Evolutionary conservation across 2,329 filamentous ascomycete species (phyloP), one percentile per base, ranked within the genome.

Genomic region (Alternaria sp.): DNA sequence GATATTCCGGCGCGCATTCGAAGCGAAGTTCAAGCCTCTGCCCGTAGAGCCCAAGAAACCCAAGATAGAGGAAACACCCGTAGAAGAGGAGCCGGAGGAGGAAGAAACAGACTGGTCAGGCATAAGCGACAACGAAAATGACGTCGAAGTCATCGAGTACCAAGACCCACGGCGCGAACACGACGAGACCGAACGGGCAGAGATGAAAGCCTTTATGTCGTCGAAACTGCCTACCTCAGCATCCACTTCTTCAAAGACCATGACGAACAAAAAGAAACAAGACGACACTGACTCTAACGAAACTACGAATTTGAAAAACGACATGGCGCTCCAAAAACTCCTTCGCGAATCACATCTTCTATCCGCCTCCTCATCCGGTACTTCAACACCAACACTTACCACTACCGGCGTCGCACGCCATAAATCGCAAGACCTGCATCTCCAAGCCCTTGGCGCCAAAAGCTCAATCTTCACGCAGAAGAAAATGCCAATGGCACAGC

Each of bases 261-360:
- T 69, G 65, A 58, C 60, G 33, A 34, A 36, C 26, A 70, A 63
- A 42, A 67, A 68, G 36, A 61, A 64, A 7, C 13, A 51, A 21
- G 51, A 70, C 60, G 61, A 65, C 51, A 78, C 83, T 58, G 85
- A 88, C 24, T 81, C 85, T 59, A 78, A 85, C 17, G 88, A 90
- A 73, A 77, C 82, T 24, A 77, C 81, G 10, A 90, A 96, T 61
- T 84, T 98, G 17, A 93, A 93, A 75, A 93, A 97, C 77, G 95
- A 98, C 77, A 87, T 97, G 53, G 93, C 92, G 37, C 87, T 99
- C 13, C 94, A 97, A 77, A 89, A 93, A 45, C 87, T 99, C 39
- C 87, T 99, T 57, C 85, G 89, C 67, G 95, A 99, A 82, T 97
- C 93, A 0, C 93, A 97, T 78, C 88, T 98, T 60, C 87, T 98